phyloP scores from a whole-genome alignment of 2,329 filamentous ascomycete genomes.

The Alternaria burnsii region DNA sequence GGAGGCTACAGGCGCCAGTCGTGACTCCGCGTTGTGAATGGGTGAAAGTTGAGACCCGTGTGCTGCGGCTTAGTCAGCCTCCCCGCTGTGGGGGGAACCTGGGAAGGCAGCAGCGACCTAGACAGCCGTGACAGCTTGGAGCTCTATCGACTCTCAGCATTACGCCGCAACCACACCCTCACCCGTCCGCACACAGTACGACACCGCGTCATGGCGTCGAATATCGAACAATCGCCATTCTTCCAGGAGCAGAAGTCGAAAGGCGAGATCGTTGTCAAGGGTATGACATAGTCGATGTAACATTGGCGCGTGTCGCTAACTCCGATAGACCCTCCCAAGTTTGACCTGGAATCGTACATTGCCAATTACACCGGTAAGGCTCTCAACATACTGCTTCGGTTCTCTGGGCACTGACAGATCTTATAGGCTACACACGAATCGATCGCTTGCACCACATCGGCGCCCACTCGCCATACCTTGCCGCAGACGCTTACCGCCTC shows the following conservation, averaged over 20 bases:
- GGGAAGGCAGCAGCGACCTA: slow-evolving; percentile 27
- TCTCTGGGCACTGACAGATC: not conserved
- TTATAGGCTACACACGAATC: slow-evolving; percentile 77
- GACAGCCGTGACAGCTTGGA: slow-evolving; percentile 22
- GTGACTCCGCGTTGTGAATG: slow-evolving; percentile 8
- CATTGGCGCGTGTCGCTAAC: slow-evolving; percentile 25
- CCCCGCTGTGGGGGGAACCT: slow-evolving; percentile 22
- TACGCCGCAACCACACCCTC: slow-evolving; percentile 21
- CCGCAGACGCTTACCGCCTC: slow-evolving; percentile 80
- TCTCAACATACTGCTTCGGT: not conserved
- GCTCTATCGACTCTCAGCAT: slow-evolving; percentile 17
- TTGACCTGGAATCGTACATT: slow-evolving; percentile 91
- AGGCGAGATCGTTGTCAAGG: slow-evolving; percentile 44
- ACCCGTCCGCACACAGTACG: slow-evolving; percentile 3
- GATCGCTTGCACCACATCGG: slow-evolving; percentile 86
- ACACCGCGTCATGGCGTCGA: slow-evolving; percentile 38
- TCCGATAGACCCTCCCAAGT: slow-evolving; percentile 75
- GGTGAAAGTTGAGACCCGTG: not conserved
- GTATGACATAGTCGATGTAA: slow-evolving; percentile 23
- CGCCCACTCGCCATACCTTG: slow-evolving; percentile 76
- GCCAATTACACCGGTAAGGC: slow-evolving; percentile 81
- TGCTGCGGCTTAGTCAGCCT: slow-evolving; percentile 15
- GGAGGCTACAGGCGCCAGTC: not conserved
- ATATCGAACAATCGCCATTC: slow-evolving; percentile 47
- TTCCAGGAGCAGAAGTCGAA: slow-evolving; percentile 43